Base-by-base conservation (phyloP, 164 flowering plant genomes). In the Dillenia turbinata region DNA sequence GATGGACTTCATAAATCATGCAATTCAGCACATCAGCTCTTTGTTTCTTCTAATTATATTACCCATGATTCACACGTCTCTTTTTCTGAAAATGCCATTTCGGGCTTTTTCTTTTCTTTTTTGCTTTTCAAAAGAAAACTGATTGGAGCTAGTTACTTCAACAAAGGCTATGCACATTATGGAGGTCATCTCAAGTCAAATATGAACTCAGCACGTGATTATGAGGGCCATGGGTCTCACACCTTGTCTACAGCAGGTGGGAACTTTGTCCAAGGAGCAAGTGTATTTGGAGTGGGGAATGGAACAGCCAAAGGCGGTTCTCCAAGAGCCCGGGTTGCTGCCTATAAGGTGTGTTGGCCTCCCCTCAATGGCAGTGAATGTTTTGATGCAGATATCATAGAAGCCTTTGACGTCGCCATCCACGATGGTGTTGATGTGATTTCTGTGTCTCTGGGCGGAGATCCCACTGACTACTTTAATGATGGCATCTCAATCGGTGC, bases 341-440 rank as follows among this genome's bases (percentile, higher is more conserved):
- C 69, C 13, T 73, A 73, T 63, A 73, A 64, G 64, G 76, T 73
- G 2, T 60, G 69, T 57, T 68, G 69, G 69, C 50, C 44, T 16
- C 19, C 19, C 7, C n/a, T 43, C 45, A 24, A 54, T 7, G 65
- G 26, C 0, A 48, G 57, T 2, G 70, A 47, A n/a, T 78, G 88
- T 70, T 63, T 52, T 6, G 83, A 79, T 12, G 56, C 82, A 0
- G 86, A 83, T 48, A 71, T 78, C 56, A 2, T 81, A 50, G 72
- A 64, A 1, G 88, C 66, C 9, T 77, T 79, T 44, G 86, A 81
- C 9, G 33, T 16, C 0, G 86, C 88, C 17, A 80, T 86, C 9
- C 66, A 73, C 1, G 87, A 85, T 40, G 79, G 81, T 0, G 87
- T 81, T 14, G 82, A 82, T 61, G 78, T 82, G 19, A 12, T 82